These are phyloP conservation scores for Exophiala sideris DNA, from an alignment of 2,329 filamentous ascomycete genomes.

Conservation along the genomic window DNA sequence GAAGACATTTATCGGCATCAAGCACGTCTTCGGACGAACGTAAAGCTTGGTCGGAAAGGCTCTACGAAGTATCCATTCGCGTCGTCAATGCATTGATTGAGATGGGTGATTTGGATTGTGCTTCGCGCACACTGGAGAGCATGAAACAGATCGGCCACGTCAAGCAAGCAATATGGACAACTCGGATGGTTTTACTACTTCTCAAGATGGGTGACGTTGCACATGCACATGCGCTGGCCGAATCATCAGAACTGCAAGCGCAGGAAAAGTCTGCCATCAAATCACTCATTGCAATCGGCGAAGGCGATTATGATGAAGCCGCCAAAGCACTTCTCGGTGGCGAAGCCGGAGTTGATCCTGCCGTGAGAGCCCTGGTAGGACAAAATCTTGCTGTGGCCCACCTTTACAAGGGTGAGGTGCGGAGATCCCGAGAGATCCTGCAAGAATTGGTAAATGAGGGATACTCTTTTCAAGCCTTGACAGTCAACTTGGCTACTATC, in stretches of 20 bases:
- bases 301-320: slow-evolving; percentile 67
- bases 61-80: slow-evolving; percentile 70
- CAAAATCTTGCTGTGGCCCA: slow-evolving; percentile 83
- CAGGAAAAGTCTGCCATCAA: slow-evolving; percentile 45
- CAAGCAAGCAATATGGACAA: slow-evolving; percentile 28
- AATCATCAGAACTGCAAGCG: slow-evolving; percentile 37
- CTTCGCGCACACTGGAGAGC: slow-evolving; percentile 66
- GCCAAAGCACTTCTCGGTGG: slow-evolving; percentile 22
- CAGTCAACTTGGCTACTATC: slow-evolving; percentile 86
- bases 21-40: slow-evolving; percentile 53
- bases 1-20: slow-evolving; percentile 56
- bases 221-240: slow-evolving; percentile 59
- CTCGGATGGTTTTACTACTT: slow-evolving; percentile 62
- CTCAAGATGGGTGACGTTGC: slow-evolving; percentile 74
- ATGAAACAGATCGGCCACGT: slow-evolving; percentile 42
- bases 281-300: slow-evolving; percentile 73
- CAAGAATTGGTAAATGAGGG: slow-evolving; percentile 63
- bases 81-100: slow-evolving; percentile 53
- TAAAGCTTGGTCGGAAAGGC: slow-evolving; percentile 66
- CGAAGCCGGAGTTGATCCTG: slow-evolving; percentile 29
- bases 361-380: slow-evolving; percentile 64
- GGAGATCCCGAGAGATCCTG: slow-evolving; percentile 65
- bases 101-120: slow-evolving; percentile 83
- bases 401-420: slow-evolving; percentile 74
- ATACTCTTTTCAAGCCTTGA: slow-evolving; percentile 69